Percentiles rank a stretch among this genome's conserved stretches.
Evolutionary conservation across 2,329 filamentous ascomycete genomes (phyloP).

Genomic region (Fusarium mexicanum): DNA sequence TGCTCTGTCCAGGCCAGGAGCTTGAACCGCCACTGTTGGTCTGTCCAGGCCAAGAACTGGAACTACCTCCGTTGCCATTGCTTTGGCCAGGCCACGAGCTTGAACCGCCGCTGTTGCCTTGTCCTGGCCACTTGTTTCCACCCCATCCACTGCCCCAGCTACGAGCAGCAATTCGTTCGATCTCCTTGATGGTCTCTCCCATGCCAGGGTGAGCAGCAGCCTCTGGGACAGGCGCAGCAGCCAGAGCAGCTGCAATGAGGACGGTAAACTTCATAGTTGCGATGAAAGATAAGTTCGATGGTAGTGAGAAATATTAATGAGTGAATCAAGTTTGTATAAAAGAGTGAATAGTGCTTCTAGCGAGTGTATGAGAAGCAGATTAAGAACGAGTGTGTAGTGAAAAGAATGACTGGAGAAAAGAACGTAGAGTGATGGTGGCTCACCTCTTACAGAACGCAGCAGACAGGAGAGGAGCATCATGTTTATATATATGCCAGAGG

Average conservation of each 20-base stretch:
- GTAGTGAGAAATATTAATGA: neutral
- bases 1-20: neutral
- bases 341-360: constrained; percentile 2
- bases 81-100: neutral
- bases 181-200: constrained; percentile 36
- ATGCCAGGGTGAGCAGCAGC: constrained; percentile 36
- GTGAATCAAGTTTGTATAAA: neutral
- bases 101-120: neutral
- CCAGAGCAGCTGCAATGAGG: constrained; percentile 34
- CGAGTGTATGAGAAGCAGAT: constrained; percentile 12
- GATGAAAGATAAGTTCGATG: neutral
- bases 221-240: constrained; percentile 30
- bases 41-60: neutral
- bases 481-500: constrained; percentile 14
- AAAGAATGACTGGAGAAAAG: constrained; percentile 16
- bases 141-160: constrained; percentile 22
- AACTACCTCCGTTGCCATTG: neutral
- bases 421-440: constrained; percentile 3
- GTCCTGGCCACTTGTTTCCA: constrained; percentile 10
- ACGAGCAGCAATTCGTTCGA: constrained; percentile 32
- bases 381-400: neutral
- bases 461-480: neutral
- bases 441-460: neutral
- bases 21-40: neutral
- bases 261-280: constrained; percentile 42